Conservation (phyloP, 2,329 filamentous ascomycete genomes). For the Microdochium paspali region DNA sequence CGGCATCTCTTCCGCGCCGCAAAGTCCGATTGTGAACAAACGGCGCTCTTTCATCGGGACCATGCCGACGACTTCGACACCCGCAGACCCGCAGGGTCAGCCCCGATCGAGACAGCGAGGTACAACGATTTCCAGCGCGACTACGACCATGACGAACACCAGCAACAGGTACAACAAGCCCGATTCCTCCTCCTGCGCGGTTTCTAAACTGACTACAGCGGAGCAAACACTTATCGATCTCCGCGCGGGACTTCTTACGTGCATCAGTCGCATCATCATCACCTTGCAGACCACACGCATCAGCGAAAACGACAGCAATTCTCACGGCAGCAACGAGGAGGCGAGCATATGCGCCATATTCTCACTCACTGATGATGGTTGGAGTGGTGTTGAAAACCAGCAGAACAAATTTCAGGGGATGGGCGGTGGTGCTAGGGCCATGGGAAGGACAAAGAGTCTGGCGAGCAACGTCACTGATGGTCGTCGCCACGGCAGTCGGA, state of each 20-base stretch:
- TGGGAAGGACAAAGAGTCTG: constrained; percentile 2
- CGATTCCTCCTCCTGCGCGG: no score
- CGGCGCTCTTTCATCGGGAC: neutral
- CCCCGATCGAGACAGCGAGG: neutral
- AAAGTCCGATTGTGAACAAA: neutral
- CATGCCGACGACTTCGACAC: neutral
- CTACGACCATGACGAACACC: constrained; percentile 7
- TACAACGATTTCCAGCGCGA: neutral
- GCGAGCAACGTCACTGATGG: constrained; percentile 3
- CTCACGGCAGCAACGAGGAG: neutral
- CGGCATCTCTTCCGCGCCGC: neutral
- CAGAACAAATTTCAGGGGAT: neutral
- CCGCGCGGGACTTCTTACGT: constrained; percentile 37
- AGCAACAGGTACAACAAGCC: constrained; percentile 7
- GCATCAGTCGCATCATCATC: constrained; percentile 39
- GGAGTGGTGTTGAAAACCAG: neutral
- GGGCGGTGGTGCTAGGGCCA: constrained; percentile 1
- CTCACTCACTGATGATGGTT: neutral
- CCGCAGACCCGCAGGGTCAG: neutral
- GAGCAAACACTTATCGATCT: constrained; percentile 28
- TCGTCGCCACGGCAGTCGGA: constrained; percentile 1
- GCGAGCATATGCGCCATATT: neutral
- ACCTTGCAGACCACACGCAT: constrained; percentile 26
- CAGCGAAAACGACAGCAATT: neutral
- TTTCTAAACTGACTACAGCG: constrained; percentile 2